Evolutionary conservation across 2,329 filamentous ascomycete species (phyloP), one percentile per base, ranked within the genome.

Genomic region (Aspergillus brasiliensis): DNA sequence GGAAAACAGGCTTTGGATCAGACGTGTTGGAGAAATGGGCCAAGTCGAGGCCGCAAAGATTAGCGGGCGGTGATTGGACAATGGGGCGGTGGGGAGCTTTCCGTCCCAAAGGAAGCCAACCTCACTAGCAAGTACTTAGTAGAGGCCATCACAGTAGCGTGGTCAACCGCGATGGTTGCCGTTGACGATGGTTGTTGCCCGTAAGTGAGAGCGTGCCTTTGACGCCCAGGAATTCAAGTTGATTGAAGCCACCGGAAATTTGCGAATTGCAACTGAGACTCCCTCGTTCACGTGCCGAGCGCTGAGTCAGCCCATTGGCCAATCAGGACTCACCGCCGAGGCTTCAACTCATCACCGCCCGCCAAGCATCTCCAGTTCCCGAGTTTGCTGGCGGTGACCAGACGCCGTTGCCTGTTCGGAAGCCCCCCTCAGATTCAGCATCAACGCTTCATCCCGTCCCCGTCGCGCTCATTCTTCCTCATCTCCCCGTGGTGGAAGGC

Each of bases 231-330:
- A 34, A 11, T 11, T 10, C 13, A 13, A 34, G 1, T 34, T 5
- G 31, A 34, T 11, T 34, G 31, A 34, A 34, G 13, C 13, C 31
- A 34, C 13, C 31, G 31, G 31, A 34, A 34, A 34, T 13, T 11
- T 34, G 31, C 31, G 31, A 34, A 34, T 34, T 11, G 31, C 10
- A 11, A 34, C 31, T 34, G 31, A 34, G 31, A 13, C 10, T 11
- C 31, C 31, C 31, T 34, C 31, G 11, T 13, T 11, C 58, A 59
- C 57, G 54, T 58, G 56, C 11, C 44, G 47, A 17, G 4, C 17
- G 27, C 48, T 72, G 67, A 71, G 49, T 70, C 62, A 70, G 49
- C 61, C 3, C 4, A 3, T 13, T 21, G 17, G 15, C 67, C 68
- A 71, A 70, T 65, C 62, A 68, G 47, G 3, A 44, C 13, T 6